Percentiles rank a stretch among this genome's conserved stretches.
Conservation (phyloP, 805 yeast genomes). For the Wickerhamomyces pijperi region DNA sequence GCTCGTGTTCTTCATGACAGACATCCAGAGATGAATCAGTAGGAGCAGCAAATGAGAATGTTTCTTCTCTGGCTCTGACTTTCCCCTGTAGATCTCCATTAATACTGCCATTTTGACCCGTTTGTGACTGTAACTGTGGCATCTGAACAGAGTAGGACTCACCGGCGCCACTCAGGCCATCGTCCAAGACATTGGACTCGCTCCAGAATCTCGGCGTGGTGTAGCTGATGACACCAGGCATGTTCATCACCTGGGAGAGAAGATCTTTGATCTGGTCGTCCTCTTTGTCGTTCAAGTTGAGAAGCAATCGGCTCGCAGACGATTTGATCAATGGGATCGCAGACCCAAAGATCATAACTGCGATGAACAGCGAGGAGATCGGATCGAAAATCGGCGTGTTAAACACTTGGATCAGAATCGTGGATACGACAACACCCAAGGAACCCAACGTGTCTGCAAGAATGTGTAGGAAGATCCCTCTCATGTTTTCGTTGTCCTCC, state of each 20-base stretch:
- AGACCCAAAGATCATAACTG: slow-evolving; percentile 65
- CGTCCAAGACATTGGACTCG: slow-evolving; percentile 17
- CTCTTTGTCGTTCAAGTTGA: slow-evolving; percentile 46
- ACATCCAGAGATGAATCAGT: not conserved
- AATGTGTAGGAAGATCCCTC: slow-evolving; percentile 88
- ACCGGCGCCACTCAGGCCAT: not conserved
- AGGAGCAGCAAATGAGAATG: not conserved
- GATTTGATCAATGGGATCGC: slow-evolving; percentile 78
- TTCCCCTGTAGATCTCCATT: not conserved
- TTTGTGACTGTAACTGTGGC: no score
- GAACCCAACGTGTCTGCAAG: slow-evolving; percentile 95
- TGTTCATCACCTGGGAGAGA: slow-evolving; percentile 52
- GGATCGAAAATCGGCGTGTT: slow-evolving; percentile 79
- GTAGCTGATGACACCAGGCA: slow-evolving; percentile 76
- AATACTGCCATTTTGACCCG: not conserved
- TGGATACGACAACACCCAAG: slow-evolving; percentile 91
- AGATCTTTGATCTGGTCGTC: slow-evolving; percentile 55
- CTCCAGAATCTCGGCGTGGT: slow-evolving; percentile 94
- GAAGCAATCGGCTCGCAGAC: slow-evolving; percentile 61
- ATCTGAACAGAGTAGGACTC: slow-evolving; percentile 13
- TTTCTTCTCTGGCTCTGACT: not conserved
- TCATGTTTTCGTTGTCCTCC: slow-evolving; percentile 61
- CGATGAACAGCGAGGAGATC: slow-evolving; percentile 80
- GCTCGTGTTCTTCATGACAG: not conserved
- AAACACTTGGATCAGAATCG: slow-evolving; percentile 61